These are phyloP conservation scores for Luzula sylvatica DNA, from an alignment of 176 grass and related monocot species.

Conservation along the genomic window DNA sequence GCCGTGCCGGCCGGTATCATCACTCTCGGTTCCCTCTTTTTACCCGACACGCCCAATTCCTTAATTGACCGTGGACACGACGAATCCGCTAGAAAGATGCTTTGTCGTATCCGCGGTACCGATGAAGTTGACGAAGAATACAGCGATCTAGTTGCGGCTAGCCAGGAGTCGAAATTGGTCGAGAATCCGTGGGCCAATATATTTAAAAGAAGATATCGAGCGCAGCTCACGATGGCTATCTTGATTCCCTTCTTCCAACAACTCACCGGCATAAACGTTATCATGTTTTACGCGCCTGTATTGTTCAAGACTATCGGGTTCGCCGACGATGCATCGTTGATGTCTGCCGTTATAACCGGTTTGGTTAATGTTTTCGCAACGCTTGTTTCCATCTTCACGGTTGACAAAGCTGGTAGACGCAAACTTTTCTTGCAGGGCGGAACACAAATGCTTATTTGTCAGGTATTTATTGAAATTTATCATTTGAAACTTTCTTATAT, in stretches of 20 bases:
- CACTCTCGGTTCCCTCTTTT: slow-evolving; percentile 69
- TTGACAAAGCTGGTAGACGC: slow-evolving; percentile 52
- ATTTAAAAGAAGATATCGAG: slow-evolving; percentile 35
- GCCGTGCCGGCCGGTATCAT: slow-evolving; percentile 79
- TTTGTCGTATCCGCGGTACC: slow-evolving; percentile 72
- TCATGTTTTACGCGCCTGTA: slow-evolving; percentile 52
- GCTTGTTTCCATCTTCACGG: slow-evolving; percentile 49
- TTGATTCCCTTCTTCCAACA: slow-evolving; percentile 51
- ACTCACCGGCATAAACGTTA: slow-evolving; percentile 38
- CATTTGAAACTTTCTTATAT: too few relatives aligned
- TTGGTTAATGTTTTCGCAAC: slow-evolving; percentile 86
- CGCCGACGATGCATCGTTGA: slow-evolving; percentile 55
- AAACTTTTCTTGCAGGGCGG: slow-evolving; percentile 80
- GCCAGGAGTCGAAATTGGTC: slow-evolving; percentile 62
- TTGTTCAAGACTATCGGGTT: slow-evolving; percentile 88
- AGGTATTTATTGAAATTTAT: slow-evolving; percentile 19
- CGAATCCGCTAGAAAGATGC: slow-evolving; percentile 50
- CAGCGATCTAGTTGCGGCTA: slow-evolving; percentile 61
- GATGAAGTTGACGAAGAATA: slow-evolving; percentile 73
- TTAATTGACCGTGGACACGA: slow-evolving; percentile 68
- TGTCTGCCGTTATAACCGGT: slow-evolving; percentile 79
- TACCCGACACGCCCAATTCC: slow-evolving; percentile 92
- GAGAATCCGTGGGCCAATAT: slow-evolving; percentile 68
- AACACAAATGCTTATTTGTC: slow-evolving; percentile 57
- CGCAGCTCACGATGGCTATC: slow-evolving; percentile 69